These are phyloP conservation scores for Knoxia roxburghii DNA, from an alignment of 257 asterid genomes.

Conservation along the genomic window DNA sequence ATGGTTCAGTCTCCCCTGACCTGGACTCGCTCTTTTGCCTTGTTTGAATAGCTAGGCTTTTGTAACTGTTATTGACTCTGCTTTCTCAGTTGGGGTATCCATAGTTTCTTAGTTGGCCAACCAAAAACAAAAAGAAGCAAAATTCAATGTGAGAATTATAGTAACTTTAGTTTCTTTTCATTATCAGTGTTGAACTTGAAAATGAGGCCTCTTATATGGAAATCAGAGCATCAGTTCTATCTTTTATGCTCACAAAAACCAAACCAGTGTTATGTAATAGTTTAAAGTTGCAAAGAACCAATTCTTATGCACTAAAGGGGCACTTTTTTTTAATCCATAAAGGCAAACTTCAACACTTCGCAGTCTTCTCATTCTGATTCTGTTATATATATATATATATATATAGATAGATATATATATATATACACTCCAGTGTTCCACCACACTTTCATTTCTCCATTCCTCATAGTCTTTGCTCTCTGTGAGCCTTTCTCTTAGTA, in stretches of 20 bases:
- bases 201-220: neutral
- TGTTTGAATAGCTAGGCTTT: too few species aligned
- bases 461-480: neutral
- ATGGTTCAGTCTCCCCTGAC: too few species aligned
- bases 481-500: neutral
- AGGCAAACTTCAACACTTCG: neutral
- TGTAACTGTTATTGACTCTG: too few species aligned
- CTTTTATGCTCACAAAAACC: neutral
- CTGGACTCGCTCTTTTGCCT: too few species aligned
- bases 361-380: neutral
- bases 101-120: too few species aligned
- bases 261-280: too few species aligned
- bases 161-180: too few species aligned
- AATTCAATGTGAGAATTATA: too few species aligned
- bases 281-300: constrained; percentile 8
- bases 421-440: neutral
- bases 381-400: neutral
- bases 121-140: too few species aligned
- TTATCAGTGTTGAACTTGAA: too few species aligned
- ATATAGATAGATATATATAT: too few species aligned
- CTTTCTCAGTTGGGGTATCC: too few species aligned
- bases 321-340: neutral
- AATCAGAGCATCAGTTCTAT: neutral
- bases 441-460: neutral
- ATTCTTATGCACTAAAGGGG: neutral